These are phyloP conservation scores for Cercophora sp. DNA, from an alignment of 495 filamentous ascomycete species.

Conservation along the genomic window DNA sequence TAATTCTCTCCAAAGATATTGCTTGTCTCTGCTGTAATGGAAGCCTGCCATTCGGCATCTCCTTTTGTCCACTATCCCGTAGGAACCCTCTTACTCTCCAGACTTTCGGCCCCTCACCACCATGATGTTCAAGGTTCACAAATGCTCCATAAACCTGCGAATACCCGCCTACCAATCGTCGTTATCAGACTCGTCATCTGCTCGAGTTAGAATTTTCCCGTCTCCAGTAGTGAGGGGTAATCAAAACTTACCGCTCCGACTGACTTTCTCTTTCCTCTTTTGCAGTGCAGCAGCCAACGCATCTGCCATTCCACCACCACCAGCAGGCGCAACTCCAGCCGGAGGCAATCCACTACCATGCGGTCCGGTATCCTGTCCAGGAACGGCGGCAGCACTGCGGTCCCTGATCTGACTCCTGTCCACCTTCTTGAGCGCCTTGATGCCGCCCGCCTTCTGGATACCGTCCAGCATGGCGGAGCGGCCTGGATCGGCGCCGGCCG, in stretches of 20 bases:
- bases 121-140: too few relatives aligned
- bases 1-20: too few relatives aligned
- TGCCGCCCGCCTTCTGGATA: constrained; percentile 74
- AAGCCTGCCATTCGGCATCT: too few relatives aligned
- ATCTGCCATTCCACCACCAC: constrained; percentile 66
- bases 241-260: constrained; percentile 74
- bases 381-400: constrained; percentile 66
- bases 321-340: constrained; percentile 32
- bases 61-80: too few relatives aligned
- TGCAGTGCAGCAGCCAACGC: constrained; percentile 73
- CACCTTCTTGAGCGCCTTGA: constrained; percentile 75
- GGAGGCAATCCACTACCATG: constrained; percentile 53
- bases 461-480: constrained; percentile 71
- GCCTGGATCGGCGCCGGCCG: constrained; percentile 42
- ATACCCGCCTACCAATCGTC: constrained; percentile 64
- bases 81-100: too few relatives aligned
- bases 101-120: too few relatives aligned
- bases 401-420: constrained; percentile 71
- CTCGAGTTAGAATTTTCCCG: constrained; percentile 20
- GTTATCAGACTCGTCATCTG: constrained; percentile 76
- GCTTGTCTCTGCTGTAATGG: too few relatives aligned
- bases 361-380: constrained; percentile 55
- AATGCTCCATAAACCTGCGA: too few relatives aligned
- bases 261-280: constrained; percentile 83
- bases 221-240: too few relatives aligned